A percentile compares a stretch with the other conserved stretches of the same genome.
phyloP scores from a whole-genome alignment of 148 eudicot genomes.

The Silene latifolia region DNA sequence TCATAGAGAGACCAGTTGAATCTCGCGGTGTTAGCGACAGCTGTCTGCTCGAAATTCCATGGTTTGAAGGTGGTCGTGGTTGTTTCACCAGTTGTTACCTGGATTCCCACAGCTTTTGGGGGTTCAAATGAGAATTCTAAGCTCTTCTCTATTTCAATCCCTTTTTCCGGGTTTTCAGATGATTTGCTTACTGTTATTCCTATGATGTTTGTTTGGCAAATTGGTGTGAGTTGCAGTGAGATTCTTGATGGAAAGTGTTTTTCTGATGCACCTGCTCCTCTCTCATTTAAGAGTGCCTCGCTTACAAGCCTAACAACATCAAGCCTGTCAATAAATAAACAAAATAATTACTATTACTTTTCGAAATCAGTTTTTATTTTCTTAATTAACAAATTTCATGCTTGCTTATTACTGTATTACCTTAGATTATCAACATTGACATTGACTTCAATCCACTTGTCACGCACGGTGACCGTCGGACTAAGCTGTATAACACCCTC shows the following conservation, averaged over 20 bases:
- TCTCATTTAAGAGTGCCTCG: constrained; percentile 47
- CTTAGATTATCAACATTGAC: constrained; percentile 76
- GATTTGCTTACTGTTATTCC: constrained; percentile 77
- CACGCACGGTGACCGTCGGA: constrained; percentile 30
- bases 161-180: constrained; percentile 60
- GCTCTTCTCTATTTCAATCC: constrained; percentile 46
- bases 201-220: constrained; percentile 43
- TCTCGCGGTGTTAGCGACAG: constrained; percentile 49
- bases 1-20: constrained; percentile 83
- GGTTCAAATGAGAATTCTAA: constrained; percentile 66
- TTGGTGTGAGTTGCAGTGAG: constrained; percentile 68
- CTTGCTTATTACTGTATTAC: no score
- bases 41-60: constrained; percentile 92
- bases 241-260: constrained; percentile 92
- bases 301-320: constrained; percentile 59
- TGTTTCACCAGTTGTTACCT: constrained; percentile 50
- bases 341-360: no score
- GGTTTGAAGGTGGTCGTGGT: constrained; percentile 56
- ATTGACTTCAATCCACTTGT: constrained; percentile 59
- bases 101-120: constrained; percentile 44
- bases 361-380: no score
- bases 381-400: no score
- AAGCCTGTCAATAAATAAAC: constrained; percentile 38
- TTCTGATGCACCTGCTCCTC: constrained; percentile 76
- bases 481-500: constrained; percentile 47